These are phyloP conservation scores for Scheffersomyces quercinus DNA, from an alignment of 1,139 yeast genomes.

Conservation along the genomic window DNA sequence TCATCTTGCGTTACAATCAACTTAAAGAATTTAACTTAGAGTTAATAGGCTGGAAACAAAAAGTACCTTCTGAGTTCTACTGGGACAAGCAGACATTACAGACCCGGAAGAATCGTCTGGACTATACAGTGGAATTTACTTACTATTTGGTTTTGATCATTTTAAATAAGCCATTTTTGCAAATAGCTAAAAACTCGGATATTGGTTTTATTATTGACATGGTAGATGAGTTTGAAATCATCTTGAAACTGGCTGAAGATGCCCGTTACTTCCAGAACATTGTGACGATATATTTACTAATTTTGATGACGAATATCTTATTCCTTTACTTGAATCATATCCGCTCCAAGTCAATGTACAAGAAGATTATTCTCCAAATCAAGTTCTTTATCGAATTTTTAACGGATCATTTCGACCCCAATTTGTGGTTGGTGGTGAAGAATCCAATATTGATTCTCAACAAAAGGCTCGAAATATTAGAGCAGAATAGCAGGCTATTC, in stretches of 20 bases:
- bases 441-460: neutral
- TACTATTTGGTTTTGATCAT: conserved; percentile 1
- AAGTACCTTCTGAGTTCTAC: neutral
- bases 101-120: neutral
- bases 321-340: conserved; percentile 1
- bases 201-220: neutral
- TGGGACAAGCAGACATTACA: neutral
- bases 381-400: neutral
- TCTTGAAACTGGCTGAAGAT: neutral
- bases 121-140: neutral
- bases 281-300: neutral
- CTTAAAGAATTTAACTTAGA: neutral
- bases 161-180: conserved; percentile 2
- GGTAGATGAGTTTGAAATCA: neutral
- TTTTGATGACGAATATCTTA: conserved; percentile 1
- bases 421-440: conserved; percentile 1
- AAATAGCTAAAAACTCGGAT: neutral
- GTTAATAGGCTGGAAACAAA: neutral
- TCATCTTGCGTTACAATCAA: conserved; percentile 1
- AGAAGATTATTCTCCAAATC: neutral
- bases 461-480: neutral
- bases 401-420: neutral
- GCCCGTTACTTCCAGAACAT: neutral
- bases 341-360: neutral
- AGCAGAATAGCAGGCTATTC: neutral